Percentiles rank a stretch among this genome's conserved stretches.
phyloP scores from a whole-genome alignment of 345 rosid genomes.

The Lagerstroemia speciosa region DNA sequence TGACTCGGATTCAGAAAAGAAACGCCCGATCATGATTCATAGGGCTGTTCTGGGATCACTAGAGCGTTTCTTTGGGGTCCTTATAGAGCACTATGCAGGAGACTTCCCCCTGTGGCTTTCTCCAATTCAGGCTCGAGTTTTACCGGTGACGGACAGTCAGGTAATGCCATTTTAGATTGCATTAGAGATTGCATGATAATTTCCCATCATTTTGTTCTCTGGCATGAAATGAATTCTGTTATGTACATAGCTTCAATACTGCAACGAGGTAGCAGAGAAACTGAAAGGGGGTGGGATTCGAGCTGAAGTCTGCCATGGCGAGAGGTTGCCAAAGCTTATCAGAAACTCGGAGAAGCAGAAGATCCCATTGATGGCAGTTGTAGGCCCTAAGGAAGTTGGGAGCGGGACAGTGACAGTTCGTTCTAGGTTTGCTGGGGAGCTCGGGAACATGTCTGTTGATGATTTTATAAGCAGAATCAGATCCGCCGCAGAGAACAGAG shows the following conservation, averaged over 20 bases:
- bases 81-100: constrained; percentile 93
- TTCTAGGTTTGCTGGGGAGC: constrained; percentile 79
- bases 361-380: constrained; percentile 83
- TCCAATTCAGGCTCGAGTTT: constrained; percentile 77
- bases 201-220: background rate
- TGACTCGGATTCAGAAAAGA: constrained; percentile 67
- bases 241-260: constrained; percentile 49
- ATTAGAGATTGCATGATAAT: background rate
- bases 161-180: constrained; percentile 19
- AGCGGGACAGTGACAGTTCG: constrained; percentile 59
- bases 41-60: constrained; percentile 92
- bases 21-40: constrained; percentile 92
- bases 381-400: constrained; percentile 85
- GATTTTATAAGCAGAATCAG: constrained; percentile 56
- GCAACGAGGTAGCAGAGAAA: constrained; percentile 46
- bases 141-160: constrained; percentile 90
- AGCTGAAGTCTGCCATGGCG: constrained; percentile 79
- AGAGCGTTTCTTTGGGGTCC: constrained; percentile 90
- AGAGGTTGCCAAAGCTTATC: constrained; percentile 86
- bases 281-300: constrained; percentile 55
- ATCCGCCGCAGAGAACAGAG: constrained; percentile 41
- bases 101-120: constrained; percentile 94
- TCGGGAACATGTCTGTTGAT: constrained; percentile 57
- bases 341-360: constrained; percentile 89
- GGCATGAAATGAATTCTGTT: background rate